phyloP scores from a whole-genome alignment of 306 rosid species.

The Pachyrhizus erosus region DNA sequence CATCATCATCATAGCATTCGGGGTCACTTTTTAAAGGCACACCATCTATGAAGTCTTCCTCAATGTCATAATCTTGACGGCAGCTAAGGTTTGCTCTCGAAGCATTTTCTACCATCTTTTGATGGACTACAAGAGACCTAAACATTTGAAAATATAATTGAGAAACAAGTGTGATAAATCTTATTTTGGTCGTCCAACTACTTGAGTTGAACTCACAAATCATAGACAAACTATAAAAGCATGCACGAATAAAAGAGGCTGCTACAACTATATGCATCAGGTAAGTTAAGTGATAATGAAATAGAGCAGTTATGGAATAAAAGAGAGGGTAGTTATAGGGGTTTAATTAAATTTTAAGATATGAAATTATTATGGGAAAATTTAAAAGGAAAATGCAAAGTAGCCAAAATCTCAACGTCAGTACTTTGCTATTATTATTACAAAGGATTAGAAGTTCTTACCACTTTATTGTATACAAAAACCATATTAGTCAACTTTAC shows the following conservation, averaged over 20 bases:
- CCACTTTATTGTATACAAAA: not conserved
- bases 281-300: not conserved
- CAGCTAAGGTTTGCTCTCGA: constrained; percentile 38
- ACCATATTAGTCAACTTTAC: not conserved
- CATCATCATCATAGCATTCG: constrained; percentile 53
- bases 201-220: constrained; percentile 16
- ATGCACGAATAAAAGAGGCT: not conserved
- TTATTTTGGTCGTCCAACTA: not conserved
- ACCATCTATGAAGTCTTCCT: constrained; percentile 33
- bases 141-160: not conserved
- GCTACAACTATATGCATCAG: constrained; percentile 8
- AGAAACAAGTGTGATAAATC: not conserved
- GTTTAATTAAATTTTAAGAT: constrained; percentile 12
- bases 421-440: not conserved
- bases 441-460: constrained; percentile 1
- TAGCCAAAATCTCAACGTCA: not conserved
- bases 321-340: not conserved
- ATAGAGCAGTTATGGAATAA: constrained; percentile 10
- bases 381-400: not conserved
- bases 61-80: constrained; percentile 40
- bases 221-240: constrained; percentile 11
- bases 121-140: not conserved
- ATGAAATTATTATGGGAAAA: constrained; percentile 11
- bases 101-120: constrained; percentile 51
- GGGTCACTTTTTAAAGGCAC: constrained; percentile 11